A percentile compares a stretch with the other conserved stretches of the same genome.
Evolutionary conservation across 1,139 yeast genomes (phyloP).

Genomic region (Candida albicans): DNA sequence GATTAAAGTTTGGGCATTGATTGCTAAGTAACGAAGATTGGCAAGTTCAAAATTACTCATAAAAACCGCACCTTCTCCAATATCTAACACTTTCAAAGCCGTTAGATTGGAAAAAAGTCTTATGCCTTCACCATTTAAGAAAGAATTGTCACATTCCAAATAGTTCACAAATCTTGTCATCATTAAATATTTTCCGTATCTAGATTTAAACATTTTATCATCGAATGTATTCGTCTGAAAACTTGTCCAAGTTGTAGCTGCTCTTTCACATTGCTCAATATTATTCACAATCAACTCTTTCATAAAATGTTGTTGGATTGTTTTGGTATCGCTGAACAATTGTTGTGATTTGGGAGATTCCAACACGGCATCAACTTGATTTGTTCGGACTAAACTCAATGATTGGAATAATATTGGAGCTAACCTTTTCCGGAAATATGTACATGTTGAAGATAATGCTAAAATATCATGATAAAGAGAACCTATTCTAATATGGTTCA

Average conservation of each 20-base stretch:
- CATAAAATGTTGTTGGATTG: slow-evolving; percentile 23
- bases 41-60: slow-evolving; percentile 3
- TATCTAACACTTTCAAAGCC: slow-evolving; percentile 24
- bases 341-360: slow-evolving; percentile 23
- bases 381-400: slow-evolving; percentile 27
- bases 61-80: slow-evolving; percentile 5
- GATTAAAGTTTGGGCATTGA: slow-evolving; percentile 21
- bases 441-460: slow-evolving; percentile 28
- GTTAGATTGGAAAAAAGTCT: slow-evolving; percentile 20
- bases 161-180: slow-evolving; percentile 23
- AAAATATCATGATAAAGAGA: slow-evolving; percentile 17
- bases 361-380: slow-evolving; percentile 31
- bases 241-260: slow-evolving; percentile 23
- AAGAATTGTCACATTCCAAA: slow-evolving; percentile 28
- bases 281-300: slow-evolving; percentile 22
- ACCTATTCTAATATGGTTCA: slow-evolving; percentile 16
- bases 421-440: slow-evolving; percentile 20
- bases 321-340: slow-evolving; percentile 23
- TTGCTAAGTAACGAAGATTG: slow-evolving; percentile 17
- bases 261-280: slow-evolving; percentile 20
- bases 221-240: slow-evolving; percentile 18
- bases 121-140: slow-evolving; percentile 15
- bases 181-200: slow-evolving; percentile 20
- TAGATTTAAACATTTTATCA: slow-evolving; percentile 18
- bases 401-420: slow-evolving; percentile 23